Conservation (phyloP, 2,329 filamentous ascomycete genomes). For the Chrysoporthe cubensis region DNA sequence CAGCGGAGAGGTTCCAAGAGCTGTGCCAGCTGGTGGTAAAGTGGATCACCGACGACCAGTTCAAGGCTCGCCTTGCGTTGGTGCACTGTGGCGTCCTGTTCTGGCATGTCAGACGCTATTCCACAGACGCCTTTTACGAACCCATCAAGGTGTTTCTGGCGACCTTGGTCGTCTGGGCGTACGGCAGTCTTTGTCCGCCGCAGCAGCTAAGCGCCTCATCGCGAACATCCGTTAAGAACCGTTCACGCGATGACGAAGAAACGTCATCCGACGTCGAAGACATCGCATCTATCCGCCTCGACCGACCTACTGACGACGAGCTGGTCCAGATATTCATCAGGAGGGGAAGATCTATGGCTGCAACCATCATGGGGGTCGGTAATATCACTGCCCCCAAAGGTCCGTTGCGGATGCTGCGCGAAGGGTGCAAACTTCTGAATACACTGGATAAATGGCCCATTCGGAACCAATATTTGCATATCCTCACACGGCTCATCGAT, state of each 20-base stretch:
- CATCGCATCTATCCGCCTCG: constrained; percentile 52
- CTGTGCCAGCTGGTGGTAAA: constrained; percentile 35
- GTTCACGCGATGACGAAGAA: constrained; percentile 17
- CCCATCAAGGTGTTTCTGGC: constrained; percentile 43
- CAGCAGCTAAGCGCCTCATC: constrained; percentile 23
- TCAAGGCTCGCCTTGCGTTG: constrained; percentile 49
- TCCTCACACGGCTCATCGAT: constrained; percentile 11
- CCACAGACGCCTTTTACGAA: constrained; percentile 45
- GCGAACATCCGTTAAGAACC: not conserved
- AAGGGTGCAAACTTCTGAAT: constrained; percentile 28
- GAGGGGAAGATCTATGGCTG: constrained; percentile 52
- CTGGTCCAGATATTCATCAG: constrained; percentile 58
- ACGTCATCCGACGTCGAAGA: constrained; percentile 19
- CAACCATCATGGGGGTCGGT: constrained; percentile 53
- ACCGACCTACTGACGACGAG: constrained; percentile 58
- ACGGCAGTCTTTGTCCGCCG: constrained; percentile 33
- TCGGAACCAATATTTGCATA: constrained; percentile 11
- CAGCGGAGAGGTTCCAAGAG: constrained; percentile 42
- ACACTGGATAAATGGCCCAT: constrained; percentile 21
- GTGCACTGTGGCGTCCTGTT: constrained; percentile 50
- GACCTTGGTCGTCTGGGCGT: constrained; percentile 46
- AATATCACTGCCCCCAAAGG: constrained; percentile 41
- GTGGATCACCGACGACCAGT: constrained; percentile 37
- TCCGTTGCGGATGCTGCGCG: constrained; percentile 30
- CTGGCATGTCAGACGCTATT: constrained; percentile 51